Evolutionary conservation across 768 basidiomycete genomes (phyloP), one percentile per base, ranked within the genome.

Genomic region (Tulasnella sp.): DNA sequence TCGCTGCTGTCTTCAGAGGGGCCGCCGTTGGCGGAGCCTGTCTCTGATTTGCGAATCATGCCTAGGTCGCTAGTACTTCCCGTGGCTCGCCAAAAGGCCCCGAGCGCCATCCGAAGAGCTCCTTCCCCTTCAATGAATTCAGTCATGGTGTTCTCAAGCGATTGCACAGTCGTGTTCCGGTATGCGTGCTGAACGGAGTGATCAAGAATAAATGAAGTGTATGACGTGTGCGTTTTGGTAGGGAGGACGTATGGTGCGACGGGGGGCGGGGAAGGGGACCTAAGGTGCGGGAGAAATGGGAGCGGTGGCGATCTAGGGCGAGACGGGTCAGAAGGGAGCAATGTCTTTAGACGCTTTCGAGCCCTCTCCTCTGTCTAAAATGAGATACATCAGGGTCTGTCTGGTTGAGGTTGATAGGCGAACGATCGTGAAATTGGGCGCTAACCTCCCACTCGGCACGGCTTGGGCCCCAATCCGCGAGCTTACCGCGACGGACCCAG

Each of bases 161-260:
- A 87, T 63, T 87, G 83, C 22, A 91, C 72, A 49, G 91, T 71
- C 58, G 74, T 76, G 31, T 88, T 85, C 45, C 88, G 85, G 71
- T 89, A 92, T 3, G 89, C 82, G 68, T 87, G 85, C 17, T 85
- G 87, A 15, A 87, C 81, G 7, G 87, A 79, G 63, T 84, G 86
- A 68, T 92, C 89, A 77, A 91, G 78, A 12, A 92, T 87, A 65
- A 89, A 87, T 0, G 88, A 87, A 19, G 87, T 78, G 70, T 87
- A 91, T 62, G 78, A 84, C 60, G 82, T 76, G 66, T 91, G 87
- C 51, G 84, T 79, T 9, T 75, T 69, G 22, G 75, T 75, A 24
- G 86, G 86, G 21, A 80, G 74, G 22, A 83, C 80, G 66, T 90
- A 91, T 2, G 89, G 87, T 0, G 87, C 80, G 22, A 77, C 74